These are phyloP conservation scores for Rhizoclosmatium sp. DNA, from an alignment of 192 early-diverging fungal species.

Conservation along the genomic window DNA sequence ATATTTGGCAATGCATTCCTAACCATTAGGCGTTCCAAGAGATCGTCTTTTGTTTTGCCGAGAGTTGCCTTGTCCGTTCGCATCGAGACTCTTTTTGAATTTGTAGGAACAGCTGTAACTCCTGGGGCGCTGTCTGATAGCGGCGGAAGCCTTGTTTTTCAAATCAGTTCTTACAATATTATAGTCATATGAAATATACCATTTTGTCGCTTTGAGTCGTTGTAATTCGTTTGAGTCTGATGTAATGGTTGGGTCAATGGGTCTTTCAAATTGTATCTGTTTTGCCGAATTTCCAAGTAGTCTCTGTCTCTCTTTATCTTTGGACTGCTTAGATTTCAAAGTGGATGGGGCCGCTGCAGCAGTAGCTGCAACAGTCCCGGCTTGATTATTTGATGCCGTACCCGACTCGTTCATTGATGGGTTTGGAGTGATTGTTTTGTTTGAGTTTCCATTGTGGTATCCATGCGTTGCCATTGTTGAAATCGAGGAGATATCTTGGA, in stretches of 20 bases:
- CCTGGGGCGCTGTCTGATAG: constrained; percentile 16
- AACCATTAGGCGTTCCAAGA: neutral
- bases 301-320: neutral
- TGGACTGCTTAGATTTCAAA: neutral
- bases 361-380: neutral
- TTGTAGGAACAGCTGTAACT: neutral
- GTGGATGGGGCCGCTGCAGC: neutral
- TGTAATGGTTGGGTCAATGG: constrained; percentile 17
- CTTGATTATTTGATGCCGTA: no score
- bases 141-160: constrained; percentile 25
- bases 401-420: neutral
- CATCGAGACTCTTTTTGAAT: constrained; percentile 1
- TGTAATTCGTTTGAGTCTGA: constrained; percentile 24
- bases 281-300: constrained; percentile 24
- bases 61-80: neutral
- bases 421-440: neutral
- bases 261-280: neutral
- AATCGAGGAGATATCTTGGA: no score
- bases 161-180: neutral
- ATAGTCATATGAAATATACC: neutral
- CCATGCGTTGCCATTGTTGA: no score
- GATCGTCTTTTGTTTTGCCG: neutral
- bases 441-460: neutral
- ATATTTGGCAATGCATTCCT: constrained; percentile 33
- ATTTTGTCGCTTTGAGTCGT: constrained; percentile 27